A percentile compares a stretch with the other conserved stretches of the same genome.
These are phyloP conservation scores for Hymenotorrendiella dingleyae DNA, from an alignment of 2,329 filamentous ascomycete species.

Conservation along the genomic window DNA sequence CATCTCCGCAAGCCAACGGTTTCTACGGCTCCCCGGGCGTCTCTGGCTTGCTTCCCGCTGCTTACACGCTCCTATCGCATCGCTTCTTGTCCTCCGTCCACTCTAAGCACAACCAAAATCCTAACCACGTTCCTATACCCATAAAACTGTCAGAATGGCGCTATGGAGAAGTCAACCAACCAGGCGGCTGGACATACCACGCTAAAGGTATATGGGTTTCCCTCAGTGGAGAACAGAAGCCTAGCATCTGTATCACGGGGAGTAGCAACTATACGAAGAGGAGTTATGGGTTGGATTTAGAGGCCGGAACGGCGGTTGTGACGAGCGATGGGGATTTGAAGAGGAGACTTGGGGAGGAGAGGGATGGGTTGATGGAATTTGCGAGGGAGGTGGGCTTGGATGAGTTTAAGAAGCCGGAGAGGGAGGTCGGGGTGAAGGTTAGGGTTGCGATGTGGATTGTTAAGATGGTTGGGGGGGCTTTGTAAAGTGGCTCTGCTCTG, in stretches of 20 bases:
- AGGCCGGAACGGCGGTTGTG: slow-evolving; percentile 80
- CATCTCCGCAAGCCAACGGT: slow-evolving; percentile 88
- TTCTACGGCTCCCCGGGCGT: slow-evolving; percentile 87
- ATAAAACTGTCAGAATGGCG: slow-evolving; percentile 85
- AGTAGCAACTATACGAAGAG: slow-evolving; percentile 95
- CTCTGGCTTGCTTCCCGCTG: slow-evolving; percentile 82
- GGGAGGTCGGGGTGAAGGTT: slow-evolving; percentile 80
- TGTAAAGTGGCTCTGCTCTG: too few relatives aligned
- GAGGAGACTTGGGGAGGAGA: slow-evolving; percentile 68
- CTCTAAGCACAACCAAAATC: too few relatives aligned
- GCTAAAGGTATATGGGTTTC: slow-evolving; percentile 94
- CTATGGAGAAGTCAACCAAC: slow-evolving; percentile 70
- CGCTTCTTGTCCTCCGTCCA: slow-evolving; percentile 59
- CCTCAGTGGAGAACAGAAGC: slow-evolving; percentile 57
- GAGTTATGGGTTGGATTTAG: slow-evolving; percentile 86
- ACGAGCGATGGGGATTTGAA: slow-evolving; percentile 71
- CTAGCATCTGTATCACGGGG: slow-evolving; percentile 77
- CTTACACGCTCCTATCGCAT: slow-evolving; percentile 83
- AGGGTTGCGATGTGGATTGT: slow-evolving; percentile 93
- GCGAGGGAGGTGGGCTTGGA: slow-evolving; percentile 63
- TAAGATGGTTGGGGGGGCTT: slow-evolving; percentile 74
- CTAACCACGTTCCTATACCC: slow-evolving; percentile 36
- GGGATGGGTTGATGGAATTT: slow-evolving; percentile 71
- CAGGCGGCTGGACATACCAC: slow-evolving; percentile 93
- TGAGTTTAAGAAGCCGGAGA: slow-evolving; percentile 75